Conservation (phyloP, 495 filamentous ascomycete species). For the Hypoxylon intermedium region DNA sequence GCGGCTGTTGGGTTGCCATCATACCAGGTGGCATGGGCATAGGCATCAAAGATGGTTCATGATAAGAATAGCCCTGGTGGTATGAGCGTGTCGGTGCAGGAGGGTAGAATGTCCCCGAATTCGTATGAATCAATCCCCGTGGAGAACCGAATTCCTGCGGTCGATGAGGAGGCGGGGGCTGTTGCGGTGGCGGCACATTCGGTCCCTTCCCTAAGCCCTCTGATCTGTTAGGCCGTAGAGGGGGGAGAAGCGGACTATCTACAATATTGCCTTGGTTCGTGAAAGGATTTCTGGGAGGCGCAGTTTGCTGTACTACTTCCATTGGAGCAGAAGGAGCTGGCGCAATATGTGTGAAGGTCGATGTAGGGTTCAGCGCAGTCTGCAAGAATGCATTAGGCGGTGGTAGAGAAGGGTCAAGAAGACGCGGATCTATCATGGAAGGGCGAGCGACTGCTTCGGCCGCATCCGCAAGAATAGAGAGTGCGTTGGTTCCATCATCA, state of each 20-base stretch:
- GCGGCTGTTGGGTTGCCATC: conserved; percentile 17
- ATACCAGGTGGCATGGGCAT: conserved; percentile 21
- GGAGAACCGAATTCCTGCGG: conserved; percentile 35
- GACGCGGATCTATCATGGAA: conserved; percentile 38
- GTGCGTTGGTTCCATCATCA: conserved; percentile 23
- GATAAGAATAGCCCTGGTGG: conserved; percentile 49
- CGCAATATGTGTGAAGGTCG: conserved; percentile 34
- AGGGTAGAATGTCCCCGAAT: conserved; percentile 49
- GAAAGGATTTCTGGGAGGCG: conserved; percentile 36
- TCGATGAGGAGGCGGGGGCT: conserved; percentile 15
- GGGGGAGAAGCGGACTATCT: conserved; percentile 45
- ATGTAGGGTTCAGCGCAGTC: conserved; percentile 51
- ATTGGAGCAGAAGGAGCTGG: conserved; percentile 27
- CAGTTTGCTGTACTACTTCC: conserved; percentile 20
- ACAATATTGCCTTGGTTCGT: conserved; percentile 17
- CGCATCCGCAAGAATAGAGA: conserved; percentile 45
- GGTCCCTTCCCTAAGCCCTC: conserved; percentile 32
- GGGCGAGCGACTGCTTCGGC: conserved; percentile 30
- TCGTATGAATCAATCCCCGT: conserved; percentile 46
- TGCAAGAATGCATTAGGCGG: conserved; percentile 49
- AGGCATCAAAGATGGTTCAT: conserved; percentile 38
- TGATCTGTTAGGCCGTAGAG: conserved; percentile 46
- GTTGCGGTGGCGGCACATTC: conserved; percentile 22
- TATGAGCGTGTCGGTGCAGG: conserved; percentile 48
- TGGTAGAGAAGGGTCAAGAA: conserved; percentile 15